These are phyloP conservation scores for Penicillium sp. DNA, from an alignment of 2,329 filamentous ascomycete species.

Conservation along the genomic window DNA sequence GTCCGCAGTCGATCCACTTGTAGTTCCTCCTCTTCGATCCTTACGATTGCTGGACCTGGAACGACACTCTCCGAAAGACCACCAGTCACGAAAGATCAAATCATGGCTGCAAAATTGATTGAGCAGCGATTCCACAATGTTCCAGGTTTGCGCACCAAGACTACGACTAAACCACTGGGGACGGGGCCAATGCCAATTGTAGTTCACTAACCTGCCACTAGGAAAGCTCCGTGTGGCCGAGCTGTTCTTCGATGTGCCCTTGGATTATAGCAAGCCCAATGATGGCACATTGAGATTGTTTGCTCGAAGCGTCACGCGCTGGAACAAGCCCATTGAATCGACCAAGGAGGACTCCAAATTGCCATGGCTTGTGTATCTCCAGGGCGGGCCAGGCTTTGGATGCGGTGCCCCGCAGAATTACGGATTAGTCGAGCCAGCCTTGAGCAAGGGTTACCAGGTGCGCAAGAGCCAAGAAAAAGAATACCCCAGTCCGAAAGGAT, in stretches of 20 bases:
- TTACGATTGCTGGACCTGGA: not conserved
- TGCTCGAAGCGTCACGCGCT: conserved; percentile 64
- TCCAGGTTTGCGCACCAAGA: conserved; percentile 25
- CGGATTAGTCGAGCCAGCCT: conserved; percentile 61
- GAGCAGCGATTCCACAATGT: conserved; percentile 34
- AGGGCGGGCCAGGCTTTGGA: conserved; percentile 79
- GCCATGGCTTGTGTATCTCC: conserved; percentile 65
- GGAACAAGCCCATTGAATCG: conserved; percentile 44
- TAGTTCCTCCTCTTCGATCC: not conserved
- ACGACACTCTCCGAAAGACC: not conserved
- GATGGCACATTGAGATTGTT: conserved; percentile 66
- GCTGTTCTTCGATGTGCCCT: conserved; percentile 78
- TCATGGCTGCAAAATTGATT: conserved; percentile 32
- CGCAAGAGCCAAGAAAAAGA: not conserved
- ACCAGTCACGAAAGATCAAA: not conserved
- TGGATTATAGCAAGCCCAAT: conserved; percentile 63
- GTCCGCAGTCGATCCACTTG: conserved; percentile 10
- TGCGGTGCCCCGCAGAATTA: conserved; percentile 69
- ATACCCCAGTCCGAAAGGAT: not conserved
- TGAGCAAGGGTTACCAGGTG: conserved; percentile 77
- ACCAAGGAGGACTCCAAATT: conserved; percentile 45
- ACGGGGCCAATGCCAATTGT: too few species aligned
- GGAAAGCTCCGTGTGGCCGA: conserved; percentile 73
- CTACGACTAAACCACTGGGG: too few species aligned
- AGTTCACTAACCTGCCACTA: conserved; percentile 29